phyloP scores from a whole-genome alignment of 2,329 filamentous ascomycete genomes.

The Trichoderma hamatum region DNA sequence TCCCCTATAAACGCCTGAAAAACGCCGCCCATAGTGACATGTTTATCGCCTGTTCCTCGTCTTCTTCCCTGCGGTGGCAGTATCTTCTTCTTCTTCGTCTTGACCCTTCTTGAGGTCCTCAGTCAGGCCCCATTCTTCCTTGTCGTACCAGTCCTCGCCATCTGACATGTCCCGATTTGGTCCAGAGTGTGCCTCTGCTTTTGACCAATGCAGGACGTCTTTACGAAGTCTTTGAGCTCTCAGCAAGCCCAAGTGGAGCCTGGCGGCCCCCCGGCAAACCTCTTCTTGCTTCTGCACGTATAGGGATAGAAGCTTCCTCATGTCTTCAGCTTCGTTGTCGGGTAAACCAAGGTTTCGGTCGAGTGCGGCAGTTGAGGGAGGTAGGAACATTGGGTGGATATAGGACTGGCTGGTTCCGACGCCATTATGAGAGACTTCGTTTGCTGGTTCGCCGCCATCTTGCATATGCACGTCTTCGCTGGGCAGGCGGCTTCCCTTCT shows the following conservation, averaged over 20 bases:
- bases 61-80: slow-evolving; percentile 61
- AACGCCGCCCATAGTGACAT: slow-evolving; percentile 23
- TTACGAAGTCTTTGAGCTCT: slow-evolving; percentile 72
- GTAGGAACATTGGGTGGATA: slow-evolving; percentile 75
- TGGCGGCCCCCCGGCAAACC: slow-evolving; percentile 70
- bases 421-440: slow-evolving; percentile 40
- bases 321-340: slow-evolving; percentile 74
- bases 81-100: slow-evolving; percentile 80
- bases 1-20: slow-evolving; percentile 19
- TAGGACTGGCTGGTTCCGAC: slow-evolving; percentile 42
- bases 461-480: slow-evolving; percentile 32
- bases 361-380: slow-evolving; percentile 62
- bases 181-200: slow-evolving; percentile 74
- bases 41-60: slow-evolving; percentile 56
- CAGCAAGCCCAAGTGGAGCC: slow-evolving; percentile 70
- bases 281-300: slow-evolving; percentile 89
- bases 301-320: slow-evolving; percentile 70
- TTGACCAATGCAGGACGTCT: slow-evolving; percentile 73
- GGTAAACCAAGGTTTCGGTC: slow-evolving; percentile 75
- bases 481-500: slow-evolving; percentile 27
- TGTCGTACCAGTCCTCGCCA: slow-evolving; percentile 88
- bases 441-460: slow-evolving; percentile 34
- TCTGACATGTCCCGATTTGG: slow-evolving; percentile 76
- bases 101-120: slow-evolving; percentile 80
- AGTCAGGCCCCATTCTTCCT: slow-evolving; percentile 74